phyloP scores from a whole-genome alignment of 371 early-diverging fungal genomes.

The Lichtheimia ramosa region DNA sequence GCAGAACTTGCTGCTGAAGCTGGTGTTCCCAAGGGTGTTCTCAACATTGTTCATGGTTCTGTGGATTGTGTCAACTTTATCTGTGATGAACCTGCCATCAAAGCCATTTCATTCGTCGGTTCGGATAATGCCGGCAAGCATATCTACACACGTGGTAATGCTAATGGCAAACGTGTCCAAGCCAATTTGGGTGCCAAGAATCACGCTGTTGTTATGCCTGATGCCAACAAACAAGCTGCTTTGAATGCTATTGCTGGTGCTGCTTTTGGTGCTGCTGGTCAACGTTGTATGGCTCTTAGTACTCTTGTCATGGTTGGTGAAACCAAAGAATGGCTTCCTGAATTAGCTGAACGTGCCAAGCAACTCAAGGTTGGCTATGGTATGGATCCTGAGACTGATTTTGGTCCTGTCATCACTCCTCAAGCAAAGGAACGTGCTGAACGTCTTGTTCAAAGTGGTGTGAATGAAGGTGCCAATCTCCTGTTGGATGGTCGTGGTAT shows the following conservation, averaged over 20 bases:
- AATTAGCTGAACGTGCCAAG: slow-evolving; percentile 85
- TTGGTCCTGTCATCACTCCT: slow-evolving; percentile 90
- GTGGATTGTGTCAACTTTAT: slow-evolving; percentile 91
- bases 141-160: slow-evolving; percentile 87
- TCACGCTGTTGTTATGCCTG: slow-evolving; percentile 94
- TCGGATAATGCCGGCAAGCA: slow-evolving; percentile 82
- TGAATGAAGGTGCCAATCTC: slow-evolving; percentile 88
- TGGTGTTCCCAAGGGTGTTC: slow-evolving; percentile 93
- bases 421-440: slow-evolving; percentile 83
- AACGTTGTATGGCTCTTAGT: slow-evolving; percentile 94
- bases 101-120: slow-evolving; percentile 96
- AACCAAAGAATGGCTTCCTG: slow-evolving; percentile 85
- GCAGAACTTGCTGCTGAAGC: slow-evolving; percentile 88
- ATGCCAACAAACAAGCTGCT: slow-evolving; percentile 88
- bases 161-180: slow-evolving; percentile 95
- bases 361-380: slow-evolving; percentile 87
- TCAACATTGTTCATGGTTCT: slow-evolving; percentile 94
- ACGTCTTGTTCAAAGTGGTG: slow-evolving; percentile 79
- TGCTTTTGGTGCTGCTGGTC: slow-evolving; percentile 97
- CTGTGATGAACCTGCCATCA: slow-evolving; percentile 84
- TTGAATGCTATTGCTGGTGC: slow-evolving; percentile 92
- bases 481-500: slow-evolving; percentile 89
- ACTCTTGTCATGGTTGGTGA: slow-evolving; percentile 92
- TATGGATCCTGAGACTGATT: slow-evolving; percentile 83
- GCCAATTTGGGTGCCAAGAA: slow-evolving; percentile 98